Evolutionary conservation across 176 grass and related monocot species (phyloP).

Genomic region (Carex parvula): DNA sequence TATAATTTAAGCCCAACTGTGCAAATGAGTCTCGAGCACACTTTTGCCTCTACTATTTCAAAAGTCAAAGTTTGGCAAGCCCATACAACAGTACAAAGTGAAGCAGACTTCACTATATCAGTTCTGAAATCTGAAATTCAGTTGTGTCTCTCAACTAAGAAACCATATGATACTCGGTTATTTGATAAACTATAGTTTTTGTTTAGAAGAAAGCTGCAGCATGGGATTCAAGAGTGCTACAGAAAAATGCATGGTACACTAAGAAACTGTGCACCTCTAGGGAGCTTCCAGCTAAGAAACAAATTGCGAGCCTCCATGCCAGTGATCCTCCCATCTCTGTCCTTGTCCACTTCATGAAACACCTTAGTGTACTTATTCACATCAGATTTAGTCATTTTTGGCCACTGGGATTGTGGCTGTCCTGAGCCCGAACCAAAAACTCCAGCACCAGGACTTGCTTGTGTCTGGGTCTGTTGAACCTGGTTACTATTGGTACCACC

Average conservation of each 20-base stretch:
- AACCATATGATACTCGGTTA: conserved; percentile 10
- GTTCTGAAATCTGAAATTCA: neutral
- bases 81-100: neutral
- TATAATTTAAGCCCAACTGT: neutral
- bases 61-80: neutral
- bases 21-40: neutral
- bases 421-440: neutral
- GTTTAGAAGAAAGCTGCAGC: conserved; percentile 18
- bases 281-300: conserved; percentile 98
- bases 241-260: conserved; percentile 23
- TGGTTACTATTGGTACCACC: conserved; percentile 40
- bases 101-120: conserved; percentile 1
- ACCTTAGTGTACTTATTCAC: conserved; percentile 96
- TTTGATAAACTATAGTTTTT: neutral
- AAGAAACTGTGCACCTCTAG: conserved; percentile 59
- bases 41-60: neutral
- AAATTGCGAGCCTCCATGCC: conserved; percentile 77
- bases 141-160: neutral
- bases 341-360: conserved; percentile 83
- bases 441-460: conserved; percentile 32
- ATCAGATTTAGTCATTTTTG: conserved; percentile 89
- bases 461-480: conserved; percentile 51
- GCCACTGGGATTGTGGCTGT: conserved; percentile 54
- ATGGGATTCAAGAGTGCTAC: conserved; percentile 19
- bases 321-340: conserved; percentile 98